These are phyloP conservation scores for Chrysoporthe deuterocubensis DNA, from an alignment of 2,329 filamentous ascomycete species.

Conservation along the genomic window DNA sequence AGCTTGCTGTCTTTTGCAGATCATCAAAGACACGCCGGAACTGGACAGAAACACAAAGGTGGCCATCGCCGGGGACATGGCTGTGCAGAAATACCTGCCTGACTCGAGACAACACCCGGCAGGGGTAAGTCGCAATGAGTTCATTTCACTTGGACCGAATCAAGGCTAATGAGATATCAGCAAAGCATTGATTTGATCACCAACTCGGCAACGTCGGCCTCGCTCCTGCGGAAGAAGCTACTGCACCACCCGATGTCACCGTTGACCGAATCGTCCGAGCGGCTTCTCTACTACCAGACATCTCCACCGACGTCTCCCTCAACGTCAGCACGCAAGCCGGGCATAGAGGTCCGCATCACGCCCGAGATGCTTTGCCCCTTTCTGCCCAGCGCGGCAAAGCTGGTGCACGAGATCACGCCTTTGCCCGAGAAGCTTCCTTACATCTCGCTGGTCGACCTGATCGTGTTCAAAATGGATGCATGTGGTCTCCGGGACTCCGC, in stretches of 20 bases:
- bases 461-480: constrained; percentile 29
- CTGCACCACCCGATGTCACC: constrained; percentile 27
- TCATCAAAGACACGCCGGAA: constrained; percentile 30
- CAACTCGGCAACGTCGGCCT: constrained; percentile 28
- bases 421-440: constrained; percentile 22
- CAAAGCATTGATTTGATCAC: constrained; percentile 27
- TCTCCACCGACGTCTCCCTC: constrained; percentile 19
- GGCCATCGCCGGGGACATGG: constrained; percentile 27
- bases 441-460: constrained; percentile 24
- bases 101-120: constrained; percentile 20
- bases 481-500: constrained; percentile 26
- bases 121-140: constrained; percentile 18
- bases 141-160: background rate
- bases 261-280: constrained; percentile 21
- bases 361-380: constrained; percentile 29
- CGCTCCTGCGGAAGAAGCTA: constrained; percentile 28
- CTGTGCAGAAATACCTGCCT: constrained; percentile 23
- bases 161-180: constrained; percentile 13
- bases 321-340: constrained; percentile 15
- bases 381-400: constrained; percentile 25
- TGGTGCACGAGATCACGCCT: constrained; percentile 21
- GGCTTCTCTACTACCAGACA: constrained; percentile 27
- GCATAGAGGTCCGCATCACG: constrained; percentile 28
- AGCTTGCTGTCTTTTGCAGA: constrained; percentile 27
- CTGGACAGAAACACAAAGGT: constrained; percentile 25